Base-by-base conservation (phyloP, 1,284 basidiomycete species). In the Cryptococcus sp. region DNA sequence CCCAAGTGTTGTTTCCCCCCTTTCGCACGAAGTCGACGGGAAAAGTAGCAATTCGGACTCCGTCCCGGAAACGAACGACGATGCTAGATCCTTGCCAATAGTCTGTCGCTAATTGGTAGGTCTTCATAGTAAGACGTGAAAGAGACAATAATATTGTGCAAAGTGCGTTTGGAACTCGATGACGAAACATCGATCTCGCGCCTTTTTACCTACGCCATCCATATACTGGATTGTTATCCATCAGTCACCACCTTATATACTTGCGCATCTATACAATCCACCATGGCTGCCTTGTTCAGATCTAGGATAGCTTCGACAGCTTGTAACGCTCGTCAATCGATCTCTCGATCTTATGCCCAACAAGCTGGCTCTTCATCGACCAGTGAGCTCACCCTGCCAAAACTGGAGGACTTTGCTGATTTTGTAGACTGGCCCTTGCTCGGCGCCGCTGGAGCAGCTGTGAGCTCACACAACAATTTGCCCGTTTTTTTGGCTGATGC, bases 371-470 rank as follows among this genome's bases (percentile, higher is more conserved):
- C 24, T 21, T n/a, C 26, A 32, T 42, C 40, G 22, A 26, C 45
- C 21, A 43, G 44, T 34, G 4, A 5, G 40, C 21, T n/a, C 14
- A 40, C 19, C 18, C n/a, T 31, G 19, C 41, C 16, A 10, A 3
- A 22, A 16, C 11, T 24, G 18, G 3, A 14, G 7, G 10, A 9
- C 18, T 40, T 40, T 39, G 36, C 24, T 26, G 34, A 41, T 11
- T 4, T 32, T 50, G 14, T 36, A 72, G 69, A 68, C 55, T 37
- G 59, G 34, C 60, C 62, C 22, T 43, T 70, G 18, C 28, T 61
- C 22, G 40, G 65, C n/a, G 66, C 58, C 40, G 53, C 55, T 28
- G 63, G 60, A 24, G 70, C 63, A 58, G 54, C 59, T 26, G 66
- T 67, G 39, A 48, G 65, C 57, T 24, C 21, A 14, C 25, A 44